phyloP scores from a whole-genome alignment of 768 basidiomycete species.

The Psilocybe cyanescens region DNA sequence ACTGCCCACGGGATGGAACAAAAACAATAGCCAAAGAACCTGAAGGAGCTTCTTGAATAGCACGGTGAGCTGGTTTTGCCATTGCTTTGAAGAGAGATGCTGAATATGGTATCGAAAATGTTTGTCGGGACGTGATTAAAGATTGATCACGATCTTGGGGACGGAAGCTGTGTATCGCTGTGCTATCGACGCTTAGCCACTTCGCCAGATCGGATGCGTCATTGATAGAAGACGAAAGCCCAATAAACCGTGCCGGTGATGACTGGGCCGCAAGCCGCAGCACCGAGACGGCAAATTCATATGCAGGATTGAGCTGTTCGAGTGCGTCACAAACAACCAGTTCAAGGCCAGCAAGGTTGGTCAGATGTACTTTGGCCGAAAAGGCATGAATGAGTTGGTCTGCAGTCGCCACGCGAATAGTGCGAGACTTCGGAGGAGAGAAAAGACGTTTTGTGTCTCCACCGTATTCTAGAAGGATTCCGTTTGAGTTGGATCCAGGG shows the following conservation, averaged over 20 bases:
- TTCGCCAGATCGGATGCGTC: conserved; percentile 81
- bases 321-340: conserved; percentile 85
- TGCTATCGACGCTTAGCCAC: conserved; percentile 78
- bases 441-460: conserved; percentile 24
- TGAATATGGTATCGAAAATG: conserved; percentile 88
- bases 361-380: conserved; percentile 29
- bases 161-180: conserved; percentile 73
- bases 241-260: conserved; percentile 72
- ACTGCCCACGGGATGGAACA: conserved; percentile 84
- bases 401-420: conserved; percentile 63
- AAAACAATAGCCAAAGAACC: conserved; percentile 75
- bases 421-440: conserved; percentile 38
- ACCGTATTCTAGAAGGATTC: conserved; percentile 42
- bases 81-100: conserved; percentile 88
- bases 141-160: conserved; percentile 85
- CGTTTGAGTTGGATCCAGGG: conserved; percentile 35
- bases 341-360: conserved; percentile 46
- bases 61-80: conserved; percentile 85
- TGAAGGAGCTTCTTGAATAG: conserved; percentile 53
- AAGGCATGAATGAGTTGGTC: conserved; percentile 50
- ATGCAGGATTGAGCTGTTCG: conserved; percentile 77
- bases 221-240: conserved; percentile 75
- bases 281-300: conserved; percentile 83
- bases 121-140: conserved; percentile 64
- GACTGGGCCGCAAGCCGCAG: conserved; percentile 67